Base-by-base conservation (phyloP, 306 rosid genomes). In the Fagus sylvatica region DNA sequence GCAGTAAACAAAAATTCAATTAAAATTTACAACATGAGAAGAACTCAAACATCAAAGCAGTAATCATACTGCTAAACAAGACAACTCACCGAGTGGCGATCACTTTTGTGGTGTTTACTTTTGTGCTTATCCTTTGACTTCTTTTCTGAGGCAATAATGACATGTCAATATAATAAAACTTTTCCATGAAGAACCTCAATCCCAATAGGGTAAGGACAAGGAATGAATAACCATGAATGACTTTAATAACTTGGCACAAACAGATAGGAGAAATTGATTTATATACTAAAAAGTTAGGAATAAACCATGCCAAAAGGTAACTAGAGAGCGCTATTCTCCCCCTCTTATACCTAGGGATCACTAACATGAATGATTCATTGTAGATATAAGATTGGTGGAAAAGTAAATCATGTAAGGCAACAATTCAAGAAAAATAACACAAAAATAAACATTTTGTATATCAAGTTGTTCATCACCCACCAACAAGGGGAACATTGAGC, bases 111-210 rank as follows among this genome's bases (percentile, higher is more conserved):
- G 28, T 22, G 28, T 22, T 22, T 22, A 22, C 28, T 22, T 22
- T 76, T 89, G 89, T 81, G 88, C 76, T 55, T 86, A 71, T 89
- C 98, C 85, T 91, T 95, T 28, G 80, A 78, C 82, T 85, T 91
- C 90, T 87, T 95, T 60, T 86, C 98, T 91, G 89, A 79, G 61
- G 77, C 65, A 69, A 71, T 17, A 73, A 85, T 43, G 78, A 48
- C 28, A 54, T 53, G 49, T 43, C 22, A 72, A 75, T 61, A 77
- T 53, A 36, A 72, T 53, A 34, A 39, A 51, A 72, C 51, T 61
- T 74, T 70, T 33, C 49, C 53, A 74, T 17, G 59, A 28, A 71
- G 55, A 79, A 79, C 46, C 66, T 72, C 71, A 79, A 68, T 22
- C 28, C 28, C 28, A 15, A 76, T 39, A 61, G 73, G 49, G 19